These are phyloP conservation scores for Didymosphaeria variabile DNA, from an alignment of 2,329 filamentous ascomycete genomes.

Conservation along the genomic window DNA sequence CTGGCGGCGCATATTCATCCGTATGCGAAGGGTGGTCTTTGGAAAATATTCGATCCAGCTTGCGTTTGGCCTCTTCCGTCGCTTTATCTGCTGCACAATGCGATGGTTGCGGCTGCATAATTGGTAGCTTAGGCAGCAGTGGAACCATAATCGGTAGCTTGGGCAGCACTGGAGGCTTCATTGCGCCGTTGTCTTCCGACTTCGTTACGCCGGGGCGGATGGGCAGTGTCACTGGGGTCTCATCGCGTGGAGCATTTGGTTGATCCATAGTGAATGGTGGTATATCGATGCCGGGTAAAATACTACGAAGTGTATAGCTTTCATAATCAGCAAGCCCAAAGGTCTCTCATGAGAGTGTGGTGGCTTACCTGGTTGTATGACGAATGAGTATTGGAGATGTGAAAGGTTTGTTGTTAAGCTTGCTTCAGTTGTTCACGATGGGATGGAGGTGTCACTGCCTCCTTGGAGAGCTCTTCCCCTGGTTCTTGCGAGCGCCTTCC, in stretches of 20 bases:
- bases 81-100: not conserved
- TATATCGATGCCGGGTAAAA: not conserved
- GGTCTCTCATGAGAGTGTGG: not conserved
- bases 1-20: not conserved
- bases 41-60: not conserved
- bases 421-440: not conserved
- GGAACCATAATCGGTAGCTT: not conserved
- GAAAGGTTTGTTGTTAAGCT: not conserved
- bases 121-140: not conserved
- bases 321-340: not conserved
- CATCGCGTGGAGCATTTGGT: too few relatives aligned
- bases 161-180: not conserved
- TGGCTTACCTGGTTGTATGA: not conserved
- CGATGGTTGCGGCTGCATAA: not conserved
- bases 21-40: not conserved
- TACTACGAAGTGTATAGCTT: not conserved
- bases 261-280: too few relatives aligned
- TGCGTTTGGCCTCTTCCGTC: not conserved
- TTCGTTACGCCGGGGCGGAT: not conserved
- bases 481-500: not conserved
- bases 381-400: not conserved
- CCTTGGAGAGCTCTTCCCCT: not conserved
- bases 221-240: too few relatives aligned
- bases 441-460: not conserved
- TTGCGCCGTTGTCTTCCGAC: not conserved